Evolutionary conservation across 2,329 filamentous ascomycete species (phyloP), one percentile per base, ranked within the genome.

Genomic region (Thelonectria discophora): DNA sequence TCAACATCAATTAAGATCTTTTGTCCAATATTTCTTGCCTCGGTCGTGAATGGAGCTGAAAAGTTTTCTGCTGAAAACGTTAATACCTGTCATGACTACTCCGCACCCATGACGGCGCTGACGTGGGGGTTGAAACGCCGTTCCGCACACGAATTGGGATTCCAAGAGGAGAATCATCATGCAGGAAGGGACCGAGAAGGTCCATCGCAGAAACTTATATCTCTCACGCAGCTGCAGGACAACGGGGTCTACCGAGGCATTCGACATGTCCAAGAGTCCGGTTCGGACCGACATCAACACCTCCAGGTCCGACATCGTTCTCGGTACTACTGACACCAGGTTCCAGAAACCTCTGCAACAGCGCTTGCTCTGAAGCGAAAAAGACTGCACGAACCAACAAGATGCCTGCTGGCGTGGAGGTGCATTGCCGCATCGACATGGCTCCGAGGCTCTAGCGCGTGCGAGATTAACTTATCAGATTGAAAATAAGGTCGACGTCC

Each of bases 391-490:
- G 18, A 32, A 39, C 39, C 30, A 32, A 54, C 20, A 32, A 32
- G n/a, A 54, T 24, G 43, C 50, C 43, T 39, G 34, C 50, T 37
- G 7, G 34, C 34, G 34, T 37, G 34, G 34, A 37, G 34, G 37
- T 30, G 37, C 15, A 34, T 45, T 56, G 46, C 34, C n/a, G n/a
- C 24, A 43, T 56, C 52, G 50, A 30, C 51, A 47, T 39, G 30
- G 13, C 27, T 30, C 4, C 4, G 21, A 30, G 27, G 27, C 27
- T 20, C 6, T 15, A 42, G 34, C 37, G 42, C 21, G 37, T 45
- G 43, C 32, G 32, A 45, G 34, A 37, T 43, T 45, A 61, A 56
- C 58, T 43, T 45, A 61, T 61, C 58, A 61, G 58, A 61, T 57
- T 53, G 42, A 27, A 50, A 48, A 7, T 42, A 60, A 32, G 30